phyloP scores from a whole-genome alignment of 345 rosid genomes.

The Citrus maxima region DNA sequence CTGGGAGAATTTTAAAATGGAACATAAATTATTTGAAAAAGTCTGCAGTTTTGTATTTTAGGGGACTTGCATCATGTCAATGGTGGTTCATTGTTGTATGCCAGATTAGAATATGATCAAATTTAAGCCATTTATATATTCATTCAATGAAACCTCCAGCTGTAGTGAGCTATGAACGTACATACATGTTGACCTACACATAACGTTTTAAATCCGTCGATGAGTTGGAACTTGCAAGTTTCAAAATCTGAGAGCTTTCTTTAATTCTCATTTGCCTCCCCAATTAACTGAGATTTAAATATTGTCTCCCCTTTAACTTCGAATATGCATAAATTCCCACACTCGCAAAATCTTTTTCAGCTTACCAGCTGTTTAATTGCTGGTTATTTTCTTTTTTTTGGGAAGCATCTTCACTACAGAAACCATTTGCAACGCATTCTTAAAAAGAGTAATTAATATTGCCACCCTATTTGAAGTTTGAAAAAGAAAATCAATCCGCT shows the following conservation, averaged over 20 bases:
- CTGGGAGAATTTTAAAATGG: not conserved
- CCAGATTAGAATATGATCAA: conserved; percentile 27
- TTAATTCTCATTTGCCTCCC: not conserved
- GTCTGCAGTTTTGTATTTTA: conserved; percentile 5
- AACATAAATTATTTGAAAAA: not conserved
- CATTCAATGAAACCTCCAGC: conserved; percentile 42
- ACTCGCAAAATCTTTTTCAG: not conserved
- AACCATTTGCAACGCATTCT: not conserved
- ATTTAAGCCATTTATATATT: conserved; percentile 18
- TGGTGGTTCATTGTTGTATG: conserved; percentile 33
- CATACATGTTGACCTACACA: conserved; percentile 27
- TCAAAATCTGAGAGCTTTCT: conserved; percentile 6
- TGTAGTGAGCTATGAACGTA: conserved; percentile 38
- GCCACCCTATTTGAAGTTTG: not conserved
- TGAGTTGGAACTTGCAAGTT: conserved; percentile 37
- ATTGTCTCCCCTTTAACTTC: not conserved
- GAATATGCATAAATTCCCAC: not conserved
- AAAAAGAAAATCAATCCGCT: conserved; percentile 2
- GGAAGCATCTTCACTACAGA: not conserved
- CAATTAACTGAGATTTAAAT: no score
- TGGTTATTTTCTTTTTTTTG: not conserved
- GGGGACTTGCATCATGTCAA: conserved; percentile 15
- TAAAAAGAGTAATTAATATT: not conserved
- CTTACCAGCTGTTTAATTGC: not conserved
- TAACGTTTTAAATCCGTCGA: conserved; percentile 26